Evolutionary conservation across 1,284 basidiomycete species (phyloP).

Genomic region (Puccinia novopanici): DNA sequence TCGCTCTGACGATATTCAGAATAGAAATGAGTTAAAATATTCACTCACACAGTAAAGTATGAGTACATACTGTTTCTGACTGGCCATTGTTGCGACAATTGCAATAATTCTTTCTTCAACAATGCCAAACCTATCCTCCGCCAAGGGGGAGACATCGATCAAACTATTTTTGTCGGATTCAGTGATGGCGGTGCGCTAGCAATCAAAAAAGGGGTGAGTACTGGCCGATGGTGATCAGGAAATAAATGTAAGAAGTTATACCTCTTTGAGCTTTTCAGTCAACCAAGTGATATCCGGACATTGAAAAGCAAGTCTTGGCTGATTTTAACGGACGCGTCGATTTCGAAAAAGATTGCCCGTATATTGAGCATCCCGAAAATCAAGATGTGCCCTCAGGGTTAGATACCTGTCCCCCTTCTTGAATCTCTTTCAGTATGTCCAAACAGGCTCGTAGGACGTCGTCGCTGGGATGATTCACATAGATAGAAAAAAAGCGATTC

Average conservation of each 20-base stretch:
- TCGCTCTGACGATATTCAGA: too few relatives aligned
- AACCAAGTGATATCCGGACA: too few relatives aligned
- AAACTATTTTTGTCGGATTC: background rate
- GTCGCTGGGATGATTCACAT: too few relatives aligned
- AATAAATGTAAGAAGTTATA: background rate
- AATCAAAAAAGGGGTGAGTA: background rate
- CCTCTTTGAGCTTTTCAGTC: too few relatives aligned
- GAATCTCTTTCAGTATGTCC: background rate
- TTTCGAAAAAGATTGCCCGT: conserved; percentile 37
- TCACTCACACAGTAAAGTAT: too few relatives aligned
- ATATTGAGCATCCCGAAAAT: background rate
- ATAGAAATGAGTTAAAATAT: too few relatives aligned
- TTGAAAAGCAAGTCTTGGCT: too few relatives aligned
- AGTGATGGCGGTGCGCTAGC: background rate
- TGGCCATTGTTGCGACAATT: too few relatives aligned
- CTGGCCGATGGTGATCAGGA: background rate
- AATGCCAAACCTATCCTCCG: too few relatives aligned
- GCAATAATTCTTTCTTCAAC: too few relatives aligned
- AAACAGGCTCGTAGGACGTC: background rate
- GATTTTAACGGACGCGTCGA: too few relatives aligned
- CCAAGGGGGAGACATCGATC: background rate
- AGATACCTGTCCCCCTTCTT: background rate
- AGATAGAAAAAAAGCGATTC: background rate
- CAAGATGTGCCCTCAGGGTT: background rate
- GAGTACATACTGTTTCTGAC: too few relatives aligned